phyloP scores from a whole-genome alignment of 768 basidiomycete genomes.

The Rhizopogon salebrosus region DNA sequence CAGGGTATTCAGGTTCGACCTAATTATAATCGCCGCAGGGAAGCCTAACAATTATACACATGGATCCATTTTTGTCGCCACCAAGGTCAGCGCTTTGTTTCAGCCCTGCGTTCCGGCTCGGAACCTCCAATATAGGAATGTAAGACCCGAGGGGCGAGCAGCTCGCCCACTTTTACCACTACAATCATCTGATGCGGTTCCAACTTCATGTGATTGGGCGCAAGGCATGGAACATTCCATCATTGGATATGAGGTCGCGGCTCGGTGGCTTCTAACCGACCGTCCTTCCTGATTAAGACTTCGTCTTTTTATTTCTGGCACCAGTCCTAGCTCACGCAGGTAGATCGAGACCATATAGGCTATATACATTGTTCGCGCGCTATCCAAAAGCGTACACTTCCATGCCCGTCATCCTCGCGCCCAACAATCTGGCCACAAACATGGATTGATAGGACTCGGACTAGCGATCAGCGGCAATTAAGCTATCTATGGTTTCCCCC shows the following conservation, averaged over 20 bases:
- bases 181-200: neutral
- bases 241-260: constrained; percentile 11
- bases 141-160: constrained; percentile 9
- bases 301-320: neutral
- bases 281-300: neutral
- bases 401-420: neutral
- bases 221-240: constrained; percentile 20
- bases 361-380: neutral
- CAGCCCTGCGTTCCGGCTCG: constrained; percentile 2
- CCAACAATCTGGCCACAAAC: constrained; percentile 5
- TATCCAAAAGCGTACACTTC: neutral
- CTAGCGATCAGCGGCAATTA: constrained; percentile 14
- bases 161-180: neutral
- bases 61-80: constrained; percentile 4
- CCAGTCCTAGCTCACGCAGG: neutral
- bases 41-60: constrained; percentile 4
- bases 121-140: constrained; percentile 2
- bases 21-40: constrained; percentile 7
- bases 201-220: neutral
- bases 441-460: neutral
- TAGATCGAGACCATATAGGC: neutral
- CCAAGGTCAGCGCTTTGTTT: neutral
- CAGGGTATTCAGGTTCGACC: neutral
- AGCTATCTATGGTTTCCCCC: constrained; percentile 16
- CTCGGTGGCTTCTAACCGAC: neutral